Percentiles rank a stretch among this genome's conserved stretches.
Evolutionary conservation across 192 early-diverging fungal genomes (phyloP).

Genomic region (Backusella psychrophila): DNA sequence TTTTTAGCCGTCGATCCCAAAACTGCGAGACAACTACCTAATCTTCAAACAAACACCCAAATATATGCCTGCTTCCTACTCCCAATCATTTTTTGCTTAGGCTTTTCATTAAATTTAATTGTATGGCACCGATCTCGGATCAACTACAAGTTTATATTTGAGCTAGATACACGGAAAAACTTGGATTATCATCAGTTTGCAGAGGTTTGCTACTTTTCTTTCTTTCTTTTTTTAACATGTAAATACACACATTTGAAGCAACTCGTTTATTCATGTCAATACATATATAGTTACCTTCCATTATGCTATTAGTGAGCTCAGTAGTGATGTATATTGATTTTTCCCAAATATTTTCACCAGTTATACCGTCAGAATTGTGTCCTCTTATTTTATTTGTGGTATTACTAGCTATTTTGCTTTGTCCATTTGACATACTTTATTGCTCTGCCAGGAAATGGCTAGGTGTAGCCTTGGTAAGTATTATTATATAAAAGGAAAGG

Average conservation of each 20-base stretch:
- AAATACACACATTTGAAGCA: constrained; percentile 33
- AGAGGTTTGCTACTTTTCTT: constrained; percentile 46
- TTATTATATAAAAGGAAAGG: background rate
- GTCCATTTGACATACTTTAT: constrained; percentile 44
- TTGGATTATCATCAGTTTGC: constrained; percentile 69
- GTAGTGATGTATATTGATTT: constrained; percentile 46
- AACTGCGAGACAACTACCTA: constrained; percentile 16
- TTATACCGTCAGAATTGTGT: constrained; percentile 43
- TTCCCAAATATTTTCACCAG: constrained; percentile 16
- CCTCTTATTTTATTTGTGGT: constrained; percentile 42
- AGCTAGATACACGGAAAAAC: constrained; percentile 70
- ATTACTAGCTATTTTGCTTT: constrained; percentile 35
- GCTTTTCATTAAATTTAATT: constrained; percentile 65
- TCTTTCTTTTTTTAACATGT: background rate
- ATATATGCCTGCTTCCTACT: constrained; percentile 68
- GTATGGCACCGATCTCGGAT: constrained; percentile 65
- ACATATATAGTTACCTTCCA: constrained; percentile 33
- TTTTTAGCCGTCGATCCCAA: background rate
- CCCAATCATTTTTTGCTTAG: constrained; percentile 55
- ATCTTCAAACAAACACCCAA: constrained; percentile 41
- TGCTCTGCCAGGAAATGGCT: constrained; percentile 46
- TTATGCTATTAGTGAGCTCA: constrained; percentile 39
- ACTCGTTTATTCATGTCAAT: background rate
- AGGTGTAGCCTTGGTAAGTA: constrained; percentile 32
- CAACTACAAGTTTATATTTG: constrained; percentile 79